Evolutionary conservation across 2,329 filamentous ascomycete species (phyloP), one percentile per base, ranked within the genome.

Genomic region (Penicillium vulpinum): DNA sequence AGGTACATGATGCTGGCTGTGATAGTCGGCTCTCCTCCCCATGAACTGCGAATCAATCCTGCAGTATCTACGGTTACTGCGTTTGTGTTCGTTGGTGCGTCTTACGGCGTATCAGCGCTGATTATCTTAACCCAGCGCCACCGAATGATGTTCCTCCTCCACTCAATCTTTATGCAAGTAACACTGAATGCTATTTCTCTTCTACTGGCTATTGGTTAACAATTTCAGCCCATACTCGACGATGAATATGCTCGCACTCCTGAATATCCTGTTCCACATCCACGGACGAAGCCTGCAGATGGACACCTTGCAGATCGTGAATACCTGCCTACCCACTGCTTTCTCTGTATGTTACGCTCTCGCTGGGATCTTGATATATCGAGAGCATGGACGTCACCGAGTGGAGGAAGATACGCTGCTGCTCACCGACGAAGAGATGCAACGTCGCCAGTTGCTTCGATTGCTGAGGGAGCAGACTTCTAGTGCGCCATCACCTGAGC

Each of bases 361-460:
- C 9, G 64, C 67, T 2, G 63, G 68, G 3, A 55, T 70, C 13
- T 66, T 70, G 49, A 55, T 65, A 13, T 73, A 67, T 28, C 62
- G 58, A 22, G 62, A 61, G 35, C 40, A 56, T 54, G 39, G 56
- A 46, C 57, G 52, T 22, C 54, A 54, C 29, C 61, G 41, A 15
- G 44, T 38, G 6, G 45, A 53, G 21, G 38, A 59, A 36, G 55
- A 50, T 36, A 65, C 60, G 0, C 58, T 60, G 5, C 57, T 69
- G 5, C 54, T 74, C 39, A 73, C 67, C 4, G 71, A 73, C 22
- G 75, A 77, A 49, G 74, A 77, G 50, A 70, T 73, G 64, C 73
- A 76, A 51, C 72, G 75, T 33, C 71, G 70, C 35, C 72, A 77
- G 50, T 61, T 77, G 26, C 70, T 71, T 33, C 67, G 73, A 13